These are phyloP conservation scores for Metschnikowia peoriensis DNA, from an alignment of 805 yeast species.

Conservation along the genomic window DNA sequence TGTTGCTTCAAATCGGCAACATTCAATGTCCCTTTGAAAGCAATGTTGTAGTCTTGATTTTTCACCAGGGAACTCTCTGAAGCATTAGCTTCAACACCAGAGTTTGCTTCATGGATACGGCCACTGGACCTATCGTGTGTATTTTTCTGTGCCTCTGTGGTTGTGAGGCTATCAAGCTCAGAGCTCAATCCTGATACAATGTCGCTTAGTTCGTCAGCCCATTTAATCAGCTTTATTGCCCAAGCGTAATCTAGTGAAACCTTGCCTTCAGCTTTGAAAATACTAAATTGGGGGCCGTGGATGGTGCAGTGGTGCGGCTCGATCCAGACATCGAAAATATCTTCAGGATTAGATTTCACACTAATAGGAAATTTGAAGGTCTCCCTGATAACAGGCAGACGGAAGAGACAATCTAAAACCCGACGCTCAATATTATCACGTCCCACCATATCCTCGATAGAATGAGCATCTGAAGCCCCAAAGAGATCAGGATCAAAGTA, in stretches of 20 bases:
- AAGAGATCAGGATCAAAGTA: conserved; percentile 26
- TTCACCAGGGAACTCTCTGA: neutral
- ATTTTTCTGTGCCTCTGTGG: conserved; percentile 22
- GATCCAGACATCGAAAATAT: conserved; percentile 29
- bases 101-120: conserved; percentile 25
- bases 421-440: conserved; percentile 26
- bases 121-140: conserved; percentile 29
- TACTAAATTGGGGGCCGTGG: conserved; percentile 27
- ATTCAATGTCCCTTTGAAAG: conserved; percentile 25
- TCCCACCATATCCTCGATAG: conserved; percentile 10
- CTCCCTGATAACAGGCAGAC: conserved; percentile 21
- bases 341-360: conserved; percentile 10
- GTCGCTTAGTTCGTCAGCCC: conserved; percentile 19
- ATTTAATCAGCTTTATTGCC: conserved; percentile 28
- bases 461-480: conserved; percentile 11
- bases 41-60: conserved; percentile 18
- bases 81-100: neutral
- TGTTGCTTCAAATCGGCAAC: conserved; percentile 20
- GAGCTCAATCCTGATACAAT: conserved; percentile 25
- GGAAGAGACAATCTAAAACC: conserved; percentile 26
- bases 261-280: conserved; percentile 10
- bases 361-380: conserved; percentile 30
- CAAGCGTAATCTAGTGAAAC: conserved; percentile 18
- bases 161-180: conserved; percentile 25
- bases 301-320: conserved; percentile 29